These are phyloP conservation scores for Sporobolomyces roseus DNA, from an alignment of 768 basidiomycete species.

Conservation along the genomic window DNA sequence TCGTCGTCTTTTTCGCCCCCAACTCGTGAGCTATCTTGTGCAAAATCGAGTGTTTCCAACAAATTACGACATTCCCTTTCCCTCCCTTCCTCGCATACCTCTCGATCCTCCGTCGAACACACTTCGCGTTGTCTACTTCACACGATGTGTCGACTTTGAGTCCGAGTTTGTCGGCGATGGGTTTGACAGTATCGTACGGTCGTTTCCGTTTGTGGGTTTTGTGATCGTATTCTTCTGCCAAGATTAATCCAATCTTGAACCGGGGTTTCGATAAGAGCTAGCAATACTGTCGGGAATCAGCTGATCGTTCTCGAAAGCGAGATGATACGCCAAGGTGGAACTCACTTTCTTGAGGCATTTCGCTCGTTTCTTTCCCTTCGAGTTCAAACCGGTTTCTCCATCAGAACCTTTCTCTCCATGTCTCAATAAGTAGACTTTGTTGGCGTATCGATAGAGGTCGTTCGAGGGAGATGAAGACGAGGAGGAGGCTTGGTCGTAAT, in stretches of 20 bases:
- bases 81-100: constrained; percentile 20
- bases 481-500: too few species aligned
- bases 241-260: constrained; percentile 28
- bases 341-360: constrained; percentile 35
- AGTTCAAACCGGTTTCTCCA: constrained; percentile 14
- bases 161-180: constrained; percentile 29
- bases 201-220: constrained; percentile 16
- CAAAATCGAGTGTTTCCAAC: constrained; percentile 41
- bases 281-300: too few species aligned
- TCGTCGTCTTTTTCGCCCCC: neutral
- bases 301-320: too few species aligned
- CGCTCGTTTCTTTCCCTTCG: constrained; percentile 31
- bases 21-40: constrained; percentile 23
- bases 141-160: constrained; percentile 33
- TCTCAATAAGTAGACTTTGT: constrained; percentile 34
- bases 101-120: constrained; percentile 18
- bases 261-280: constrained; percentile 9
- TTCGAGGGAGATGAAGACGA: neutral
- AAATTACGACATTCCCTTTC: constrained; percentile 32
- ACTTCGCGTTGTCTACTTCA: constrained; percentile 34
- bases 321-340: neutral
- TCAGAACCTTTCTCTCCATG: constrained; percentile 39
- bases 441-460: constrained; percentile 12
- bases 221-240: constrained; percentile 33
- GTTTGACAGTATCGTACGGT: constrained; percentile 37